A percentile compares a stretch with the other conserved stretches of the same genome.
Evolutionary conservation across 139 green algal genomes (phyloP).

Genomic region (Tetradesmus lagerheimii): DNA sequence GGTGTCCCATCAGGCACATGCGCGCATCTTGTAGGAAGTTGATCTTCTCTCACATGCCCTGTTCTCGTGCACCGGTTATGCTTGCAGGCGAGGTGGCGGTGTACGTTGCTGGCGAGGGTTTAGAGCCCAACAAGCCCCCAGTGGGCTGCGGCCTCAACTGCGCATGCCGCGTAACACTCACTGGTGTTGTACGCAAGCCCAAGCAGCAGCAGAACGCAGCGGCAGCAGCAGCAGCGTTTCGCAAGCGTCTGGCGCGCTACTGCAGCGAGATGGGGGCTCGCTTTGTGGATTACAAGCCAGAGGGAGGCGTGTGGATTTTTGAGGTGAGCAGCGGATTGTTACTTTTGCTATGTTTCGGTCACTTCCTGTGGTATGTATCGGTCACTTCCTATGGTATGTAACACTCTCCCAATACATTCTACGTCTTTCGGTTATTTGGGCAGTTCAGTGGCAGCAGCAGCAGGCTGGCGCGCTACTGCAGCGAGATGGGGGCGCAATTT

Average conservation of each 20-base stretch:
- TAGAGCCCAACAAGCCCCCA: conserved; percentile 73
- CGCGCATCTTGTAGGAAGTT: too few relatives aligned
- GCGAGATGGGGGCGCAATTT: conserved; percentile 80
- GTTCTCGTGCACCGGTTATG: not conserved
- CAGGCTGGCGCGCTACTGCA: conserved; percentile 28
- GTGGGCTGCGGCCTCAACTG: conserved; percentile 88
- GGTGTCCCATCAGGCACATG: too few relatives aligned
- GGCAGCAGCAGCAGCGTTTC: conserved; percentile 23
- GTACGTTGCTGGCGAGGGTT: conserved; percentile 71
- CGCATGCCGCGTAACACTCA: conserved; percentile 83
- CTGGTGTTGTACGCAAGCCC: conserved; percentile 65
- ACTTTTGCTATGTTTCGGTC: too few relatives aligned
- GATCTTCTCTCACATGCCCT: not conserved
- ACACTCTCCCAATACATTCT: too few relatives aligned
- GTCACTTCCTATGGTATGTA: too few relatives aligned
- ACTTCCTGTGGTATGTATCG: too few relatives aligned
- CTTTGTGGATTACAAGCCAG: conserved; percentile 86
- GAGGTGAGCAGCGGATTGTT: not conserved
- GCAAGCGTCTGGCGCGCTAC: conserved; percentile 21
- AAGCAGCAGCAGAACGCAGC: conserved; percentile 53
- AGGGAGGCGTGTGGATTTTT: conserved; percentile 29
- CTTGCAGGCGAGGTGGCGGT: conserved; percentile 70
- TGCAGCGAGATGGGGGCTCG: conserved; percentile 71
- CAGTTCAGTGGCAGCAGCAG: conserved; percentile 32
- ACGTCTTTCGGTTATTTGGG: too few relatives aligned